Base-by-base conservation (phyloP, 345 rosid species). In the Crucihimalaya himalaica region DNA sequence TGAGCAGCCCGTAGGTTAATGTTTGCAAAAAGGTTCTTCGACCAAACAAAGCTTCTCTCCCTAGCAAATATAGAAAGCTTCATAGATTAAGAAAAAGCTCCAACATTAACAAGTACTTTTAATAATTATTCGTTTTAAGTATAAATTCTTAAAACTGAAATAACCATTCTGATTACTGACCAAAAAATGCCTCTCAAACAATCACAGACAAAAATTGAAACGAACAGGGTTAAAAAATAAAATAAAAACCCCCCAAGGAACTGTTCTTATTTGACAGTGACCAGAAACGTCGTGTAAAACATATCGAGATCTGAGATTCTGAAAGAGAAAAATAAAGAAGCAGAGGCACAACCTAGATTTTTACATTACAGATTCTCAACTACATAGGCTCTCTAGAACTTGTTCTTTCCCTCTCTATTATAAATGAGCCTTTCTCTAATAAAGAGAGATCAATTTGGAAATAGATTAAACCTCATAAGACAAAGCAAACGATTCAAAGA, bases 361-460 rank as follows among this genome's bases (percentile, higher is more conserved):
- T 68, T 75, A 75, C 69, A 60, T 67, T 59, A 75, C 68, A 75
- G 56, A 75, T 21, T 74, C 54, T 74, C 54, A 57, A 51, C 60
- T 58, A 75, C 67, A 29, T 8, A 28, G 78, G 54, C 67, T 51
- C 78, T 60, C 48, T 51, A 50, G 19, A 9, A 23, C 53, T 37
- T 57, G 52, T 21, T 75, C 55, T 29, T 67, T 59, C 25, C 16
- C 32, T 59, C 72, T 66, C 66, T 46, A 56, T 25, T 27, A 32
- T 29, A 59, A 51, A 8, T 48, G 62, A 75, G 73, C 60, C 61
- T 39, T 20, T 58, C 61, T 28, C 45, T 66, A 58, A 66, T 3
- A 11, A 18, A 19, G 42, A 47, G 5, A 55, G 15, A n/a, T 39
- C 47, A 19, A 37, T 67, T 63, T 51, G 35, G 46, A 21, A 47